Evolutionary conservation across 2,329 filamentous ascomycete species (phyloP), one percentile per base, ranked within the genome.

Genomic region (Pestalotiopsis fici): DNA sequence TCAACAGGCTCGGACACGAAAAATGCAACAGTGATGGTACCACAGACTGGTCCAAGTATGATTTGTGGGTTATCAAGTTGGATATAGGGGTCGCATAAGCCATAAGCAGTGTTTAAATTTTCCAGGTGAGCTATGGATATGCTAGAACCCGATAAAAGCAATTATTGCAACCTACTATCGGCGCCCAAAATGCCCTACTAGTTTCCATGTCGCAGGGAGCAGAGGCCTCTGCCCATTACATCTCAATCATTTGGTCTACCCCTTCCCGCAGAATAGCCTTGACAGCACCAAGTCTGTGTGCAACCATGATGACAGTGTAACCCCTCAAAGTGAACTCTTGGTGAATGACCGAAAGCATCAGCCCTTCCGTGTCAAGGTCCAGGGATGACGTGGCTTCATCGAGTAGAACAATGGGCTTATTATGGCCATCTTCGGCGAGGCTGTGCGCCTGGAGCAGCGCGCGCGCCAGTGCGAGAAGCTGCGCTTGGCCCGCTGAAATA

Each of bases 241-340:
- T 57, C 25, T 57, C 55, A 35, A 35, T 37, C 31, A 59, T 65
- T 13, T 21, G 27, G 68, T 79, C 77, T 27, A 70, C 64, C 9
- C 74, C 75, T 13, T 67, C 21, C 12, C 72, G 72, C 63, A 75
- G 70, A 15, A 73, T 66, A 4, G 72, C 68, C 0, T 69, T 54
- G 6, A 78, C 67, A 2, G 69, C 72, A 23, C 72, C 72, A 5
- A 80, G 54, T 62, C 78, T 72, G 28, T 65, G 79, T 1, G 79
- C 73, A 39, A 82, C 73, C 56, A 78, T 74, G 12, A 81, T 73
- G 2, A 79, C 76, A 0, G 80, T 80, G 39, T 80, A 68, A 0
- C 73, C 63, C 31, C 28, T 23, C 27, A 21, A 4, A 25, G 50
- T 59, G 80, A 75, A 75, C 27, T 80, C 77, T 7, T 75, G 64